Percentiles rank a stretch among this genome's conserved stretches.
Conservation (phyloP, 164 flowering plant genomes). For the Magnolia sinica region DNA sequence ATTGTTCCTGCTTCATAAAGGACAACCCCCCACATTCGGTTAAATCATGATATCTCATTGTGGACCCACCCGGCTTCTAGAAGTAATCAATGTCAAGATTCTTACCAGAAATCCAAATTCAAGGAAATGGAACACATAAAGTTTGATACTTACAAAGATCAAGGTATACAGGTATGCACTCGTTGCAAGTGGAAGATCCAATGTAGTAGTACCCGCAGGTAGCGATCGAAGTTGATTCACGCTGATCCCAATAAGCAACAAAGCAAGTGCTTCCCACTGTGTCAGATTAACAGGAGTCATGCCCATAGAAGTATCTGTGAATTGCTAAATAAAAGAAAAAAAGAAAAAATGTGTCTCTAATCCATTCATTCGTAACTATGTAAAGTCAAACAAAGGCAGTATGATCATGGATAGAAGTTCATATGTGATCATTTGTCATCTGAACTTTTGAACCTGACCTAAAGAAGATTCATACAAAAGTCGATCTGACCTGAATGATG, state of each 20-base stretch:
- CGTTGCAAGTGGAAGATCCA: constrained; percentile 81
- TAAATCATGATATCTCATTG: no score
- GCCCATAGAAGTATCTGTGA: background rate
- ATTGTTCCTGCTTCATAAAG: no score
- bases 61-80: no score
- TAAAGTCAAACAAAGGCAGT: background rate
- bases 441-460: background rate
- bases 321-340: background rate
- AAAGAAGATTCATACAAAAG: background rate
- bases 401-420: background rate
- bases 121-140: background rate
- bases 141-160: constrained; percentile 70
- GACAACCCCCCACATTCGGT: no score
- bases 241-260: constrained; percentile 92
- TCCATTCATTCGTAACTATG: background rate
- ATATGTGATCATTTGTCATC: background rate
- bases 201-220: constrained; percentile 75
- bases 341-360: background rate
- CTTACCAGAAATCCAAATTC: background rate
- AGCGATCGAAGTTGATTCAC: constrained; percentile 84
- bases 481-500: constrained; percentile 67
- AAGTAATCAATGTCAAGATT: background rate
- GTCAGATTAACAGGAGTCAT: constrained; percentile 10
- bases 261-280: constrained; percentile 99
- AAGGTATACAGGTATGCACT: constrained; percentile 83